Percentiles rank a stretch among this genome's conserved stretches.
phyloP scores from a whole-genome alignment of 768 basidiomycete genomes.

The Naganishia vaughanmartiniae region DNA sequence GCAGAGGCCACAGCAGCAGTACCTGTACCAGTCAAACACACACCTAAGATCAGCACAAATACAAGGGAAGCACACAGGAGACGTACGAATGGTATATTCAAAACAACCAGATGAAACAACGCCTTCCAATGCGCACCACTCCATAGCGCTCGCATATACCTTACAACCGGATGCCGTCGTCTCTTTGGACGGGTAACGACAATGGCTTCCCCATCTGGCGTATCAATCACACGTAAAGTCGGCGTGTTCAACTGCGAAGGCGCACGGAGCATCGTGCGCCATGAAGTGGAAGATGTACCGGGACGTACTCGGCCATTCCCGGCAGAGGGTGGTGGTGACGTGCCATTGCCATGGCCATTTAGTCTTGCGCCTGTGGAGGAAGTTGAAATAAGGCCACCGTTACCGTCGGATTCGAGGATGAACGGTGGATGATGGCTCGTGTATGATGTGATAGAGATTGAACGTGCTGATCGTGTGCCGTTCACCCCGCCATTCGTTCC shows the following conservation, averaged over 20 bases:
- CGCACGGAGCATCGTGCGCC: slow-evolving; percentile 31
- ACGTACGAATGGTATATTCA: slow-evolving; percentile 51
- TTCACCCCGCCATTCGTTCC: neutral
- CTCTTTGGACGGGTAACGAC: slow-evolving; percentile 28
- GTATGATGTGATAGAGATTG: slow-evolving; percentile 6
- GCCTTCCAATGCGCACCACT: slow-evolving; percentile 43
- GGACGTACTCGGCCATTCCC: slow-evolving; percentile 6
- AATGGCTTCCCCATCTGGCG: slow-evolving; percentile 27
- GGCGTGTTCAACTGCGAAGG: slow-evolving; percentile 25
- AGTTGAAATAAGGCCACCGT: neutral
- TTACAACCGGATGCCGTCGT: slow-evolving; percentile 33
- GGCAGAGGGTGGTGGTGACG: neutral
- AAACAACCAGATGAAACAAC: slow-evolving; percentile 43
- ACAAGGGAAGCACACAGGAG: no score
- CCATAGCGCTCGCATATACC: slow-evolving; percentile 42
- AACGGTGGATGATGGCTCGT: slow-evolving; percentile 6
- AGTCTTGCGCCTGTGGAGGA: neutral
- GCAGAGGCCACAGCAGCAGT: slow-evolving; percentile 47
- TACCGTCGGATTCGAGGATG: slow-evolving; percentile 2
- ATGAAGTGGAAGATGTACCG: neutral
- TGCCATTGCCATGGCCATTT: neutral
- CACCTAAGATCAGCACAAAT: neutral
- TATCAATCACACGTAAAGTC: slow-evolving; percentile 23
- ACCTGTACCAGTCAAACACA: slow-evolving; percentile 34
- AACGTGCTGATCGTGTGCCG: slow-evolving; percentile 6